Evolutionary conservation across 805 yeast species (phyloP).

Genomic region (Kodamaea neixiangensis): DNA sequence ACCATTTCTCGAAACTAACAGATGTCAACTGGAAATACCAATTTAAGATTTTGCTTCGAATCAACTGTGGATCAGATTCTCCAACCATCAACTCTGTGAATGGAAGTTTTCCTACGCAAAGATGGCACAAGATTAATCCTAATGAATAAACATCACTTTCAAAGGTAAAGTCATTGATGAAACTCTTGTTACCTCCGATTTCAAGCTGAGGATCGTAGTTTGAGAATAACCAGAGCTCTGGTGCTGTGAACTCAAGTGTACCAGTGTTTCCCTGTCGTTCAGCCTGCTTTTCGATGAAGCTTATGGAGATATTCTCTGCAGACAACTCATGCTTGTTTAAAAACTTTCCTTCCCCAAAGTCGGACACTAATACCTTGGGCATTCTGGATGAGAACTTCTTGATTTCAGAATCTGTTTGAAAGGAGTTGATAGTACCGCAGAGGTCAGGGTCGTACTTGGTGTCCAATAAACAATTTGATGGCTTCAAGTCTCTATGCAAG

Average conservation of each 20-base stretch:
- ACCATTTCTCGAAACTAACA: conserved; percentile 29
- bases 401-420: conserved; percentile 11
- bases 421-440: background rate
- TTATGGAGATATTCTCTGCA: conserved; percentile 10
- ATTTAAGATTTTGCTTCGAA: conserved; percentile 25
- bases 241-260: conserved; percentile 85
- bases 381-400: conserved; percentile 27
- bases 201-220: conserved; percentile 17
- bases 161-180: conserved; percentile 58
- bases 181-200: conserved; percentile 29
- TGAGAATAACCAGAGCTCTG: conserved; percentile 59
- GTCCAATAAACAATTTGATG: conserved; percentile 78
- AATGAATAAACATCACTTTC: conserved; percentile 80
- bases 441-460: conserved; percentile 21
- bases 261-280: conserved; percentile 84
- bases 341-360: conserved; percentile 85
- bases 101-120: conserved; percentile 74
- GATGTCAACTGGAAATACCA: conserved; percentile 31
- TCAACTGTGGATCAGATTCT: conserved; percentile 31
- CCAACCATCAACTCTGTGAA: conserved; percentile 28
- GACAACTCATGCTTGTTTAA: conserved; percentile 50
- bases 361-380: conserved; percentile 80
- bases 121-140: conserved; percentile 77
- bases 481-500: conserved; percentile 87
- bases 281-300: conserved; percentile 26